A percentile compares a stretch with the other conserved stretches of the same genome.
Evolutionary conservation across 2,329 filamentous ascomycete genomes (phyloP).

Genomic region (Fusarium cyanostomum): DNA sequence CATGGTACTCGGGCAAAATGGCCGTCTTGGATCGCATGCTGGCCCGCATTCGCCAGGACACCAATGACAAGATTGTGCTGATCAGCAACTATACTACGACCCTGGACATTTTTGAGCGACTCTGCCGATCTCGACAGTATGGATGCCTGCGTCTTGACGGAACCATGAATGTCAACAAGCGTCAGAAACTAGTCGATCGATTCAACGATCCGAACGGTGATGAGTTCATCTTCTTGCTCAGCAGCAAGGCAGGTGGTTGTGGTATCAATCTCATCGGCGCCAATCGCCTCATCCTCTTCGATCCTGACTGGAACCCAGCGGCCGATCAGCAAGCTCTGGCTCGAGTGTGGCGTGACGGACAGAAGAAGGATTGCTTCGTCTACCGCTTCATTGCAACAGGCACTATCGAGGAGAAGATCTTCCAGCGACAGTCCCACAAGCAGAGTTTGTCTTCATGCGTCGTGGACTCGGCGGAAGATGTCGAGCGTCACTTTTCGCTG

Average conservation of each 20-base stretch:
- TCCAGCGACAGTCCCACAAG: constrained; percentile 98
- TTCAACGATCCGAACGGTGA: constrained; percentile 93
- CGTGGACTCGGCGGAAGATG: constrained; percentile 95
- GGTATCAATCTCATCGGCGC: constrained; percentile 95
- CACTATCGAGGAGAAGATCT: constrained; percentile 99
- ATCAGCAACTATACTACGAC: constrained; percentile 99
- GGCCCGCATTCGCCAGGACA: constrained; percentile 91
- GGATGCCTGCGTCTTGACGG: constrained; percentile 91
- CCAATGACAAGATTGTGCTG: constrained; percentile 98
- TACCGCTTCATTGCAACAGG: constrained; percentile 99
- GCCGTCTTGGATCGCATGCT: constrained; percentile 98
- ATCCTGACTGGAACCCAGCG: constrained; percentile 97
- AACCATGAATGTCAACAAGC: constrained; percentile 97
- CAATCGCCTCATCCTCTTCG: constrained; percentile 94
- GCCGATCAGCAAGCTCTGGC: constrained; percentile 97
- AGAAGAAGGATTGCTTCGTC: constrained; percentile 99
- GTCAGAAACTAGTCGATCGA: constrained; percentile 95
- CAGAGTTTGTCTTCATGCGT: constrained; percentile 96
- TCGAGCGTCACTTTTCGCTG: constrained; percentile 94
- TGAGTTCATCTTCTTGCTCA: constrained; percentile 96
- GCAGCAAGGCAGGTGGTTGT: constrained; percentile 95
- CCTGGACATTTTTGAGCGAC: constrained; percentile 89
- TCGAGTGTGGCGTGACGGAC: constrained; percentile 97
- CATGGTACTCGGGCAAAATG: constrained; percentile 99
- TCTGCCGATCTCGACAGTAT: constrained; percentile 87